Evolutionary conservation across 2,329 filamentous ascomycete genomes (phyloP).

Genomic region (Phialophora chinensis): DNA sequence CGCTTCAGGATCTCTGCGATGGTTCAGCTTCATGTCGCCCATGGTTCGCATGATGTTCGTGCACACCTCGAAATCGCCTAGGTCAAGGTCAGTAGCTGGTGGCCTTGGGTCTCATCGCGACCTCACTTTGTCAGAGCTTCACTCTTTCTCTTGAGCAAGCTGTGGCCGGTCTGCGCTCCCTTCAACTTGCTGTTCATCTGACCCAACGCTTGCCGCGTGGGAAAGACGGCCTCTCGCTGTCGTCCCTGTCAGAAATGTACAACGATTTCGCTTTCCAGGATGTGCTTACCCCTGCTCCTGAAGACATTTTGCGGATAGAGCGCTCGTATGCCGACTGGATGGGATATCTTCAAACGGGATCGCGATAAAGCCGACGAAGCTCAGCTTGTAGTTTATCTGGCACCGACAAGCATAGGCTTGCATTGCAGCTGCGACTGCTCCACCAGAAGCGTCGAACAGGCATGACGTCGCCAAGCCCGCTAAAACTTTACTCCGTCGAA

Average conservation of each 20-base stretch:
- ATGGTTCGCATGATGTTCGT: slow-evolving; percentile 21
- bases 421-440: slow-evolving; percentile 4
- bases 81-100: slow-evolving; percentile 22
- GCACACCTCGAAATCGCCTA: slow-evolving; percentile 85
- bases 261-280: slow-evolving; percentile 14
- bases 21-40: slow-evolving; percentile 32
- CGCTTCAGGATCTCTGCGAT: slow-evolving; percentile 85
- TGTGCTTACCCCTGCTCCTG: slow-evolving; percentile 26
- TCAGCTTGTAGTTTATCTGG: neutral
- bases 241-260: slow-evolving; percentile 56
- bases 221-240: slow-evolving; percentile 87
- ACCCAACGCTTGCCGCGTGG: slow-evolving; percentile 94
- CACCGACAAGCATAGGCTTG: neutral
- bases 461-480: slow-evolving; percentile 21
- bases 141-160: slow-evolving; percentile 94
- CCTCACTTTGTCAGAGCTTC: slow-evolving; percentile 96
- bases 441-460: slow-evolving; percentile 8
- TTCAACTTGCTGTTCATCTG: slow-evolving; percentile 99
- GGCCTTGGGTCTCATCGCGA: slow-evolving; percentile 39
- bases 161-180: slow-evolving; percentile 88
- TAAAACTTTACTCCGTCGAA: slow-evolving; percentile 24
- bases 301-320: slow-evolving; percentile 39
- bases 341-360: neutral
- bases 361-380: neutral
- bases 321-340: neutral